Conservation (phyloP, 148 eudicot genomes). For the Dysphania ambrosioides region DNA sequence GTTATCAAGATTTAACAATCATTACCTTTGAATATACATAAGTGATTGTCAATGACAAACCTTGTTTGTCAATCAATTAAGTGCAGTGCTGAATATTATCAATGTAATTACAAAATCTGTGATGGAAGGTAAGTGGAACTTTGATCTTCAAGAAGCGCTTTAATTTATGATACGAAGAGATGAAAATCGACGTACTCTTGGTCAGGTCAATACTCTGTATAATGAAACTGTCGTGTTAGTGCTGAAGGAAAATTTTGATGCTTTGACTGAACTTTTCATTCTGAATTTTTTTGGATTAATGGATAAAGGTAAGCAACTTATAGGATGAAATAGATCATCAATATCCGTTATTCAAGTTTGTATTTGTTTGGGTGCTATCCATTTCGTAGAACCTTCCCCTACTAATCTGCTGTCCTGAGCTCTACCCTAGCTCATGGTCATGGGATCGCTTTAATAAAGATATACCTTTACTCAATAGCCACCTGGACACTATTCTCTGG, state of each 20-base stretch:
- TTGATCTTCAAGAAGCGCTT: not conserved
- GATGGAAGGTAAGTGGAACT: no score
- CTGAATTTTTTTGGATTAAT: not conserved
- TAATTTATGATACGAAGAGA: not conserved
- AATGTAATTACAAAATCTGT: no score
- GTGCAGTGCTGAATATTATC: not conserved
- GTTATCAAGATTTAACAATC: no score
- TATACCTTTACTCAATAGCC: not conserved
- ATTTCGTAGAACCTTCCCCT: not conserved
- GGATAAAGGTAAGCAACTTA: not conserved
- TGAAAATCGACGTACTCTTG: not conserved
- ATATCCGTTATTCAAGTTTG: not conserved
- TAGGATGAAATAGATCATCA: not conserved
- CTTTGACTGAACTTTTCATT: not conserved
- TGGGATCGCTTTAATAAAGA: not conserved
- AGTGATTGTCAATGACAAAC: not conserved
- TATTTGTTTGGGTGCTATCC: not conserved
- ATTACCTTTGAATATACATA: not conserved
- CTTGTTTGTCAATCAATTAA: not conserved
- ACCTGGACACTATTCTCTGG: not conserved
- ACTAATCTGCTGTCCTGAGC: not conserved
- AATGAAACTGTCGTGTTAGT: not conserved
- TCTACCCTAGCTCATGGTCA: not conserved
- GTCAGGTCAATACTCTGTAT: not conserved
- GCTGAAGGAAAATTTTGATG: not conserved